Evolutionary conservation across 75 land plant genomes (phyloP).

Genomic region (Larix kaempferi): DNA sequence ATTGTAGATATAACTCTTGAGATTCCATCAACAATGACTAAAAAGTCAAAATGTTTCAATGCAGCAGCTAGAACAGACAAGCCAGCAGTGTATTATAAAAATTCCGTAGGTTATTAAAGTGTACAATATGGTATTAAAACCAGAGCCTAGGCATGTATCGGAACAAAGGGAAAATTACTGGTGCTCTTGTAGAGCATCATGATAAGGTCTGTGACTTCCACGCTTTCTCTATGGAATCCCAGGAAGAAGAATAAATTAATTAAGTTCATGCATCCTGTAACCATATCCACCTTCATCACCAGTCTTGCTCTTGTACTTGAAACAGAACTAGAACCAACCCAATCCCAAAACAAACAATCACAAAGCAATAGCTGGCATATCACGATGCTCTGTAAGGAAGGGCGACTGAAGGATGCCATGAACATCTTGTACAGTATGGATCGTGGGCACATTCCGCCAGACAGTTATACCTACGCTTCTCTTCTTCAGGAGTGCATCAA

Average conservation of each 20-base stretch:
- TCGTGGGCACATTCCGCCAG: not conserved
- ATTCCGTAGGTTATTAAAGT: too few relatives aligned
- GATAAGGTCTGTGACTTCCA: too few relatives aligned
- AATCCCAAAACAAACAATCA: not conserved
- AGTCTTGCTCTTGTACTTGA: not conserved
- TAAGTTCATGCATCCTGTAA: not conserved
- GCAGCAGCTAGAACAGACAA: too few relatives aligned
- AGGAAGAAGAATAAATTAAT: not conserved
- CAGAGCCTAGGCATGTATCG: too few relatives aligned
- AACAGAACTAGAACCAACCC: not conserved
- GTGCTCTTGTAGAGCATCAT: too few relatives aligned
- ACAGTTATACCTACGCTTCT: not conserved
- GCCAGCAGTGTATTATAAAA: too few relatives aligned
- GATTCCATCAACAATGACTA: too few relatives aligned
- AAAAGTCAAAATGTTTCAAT: too few relatives aligned
- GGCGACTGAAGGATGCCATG: not conserved
- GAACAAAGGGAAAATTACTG: too few relatives aligned
- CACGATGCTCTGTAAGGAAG: not conserved
- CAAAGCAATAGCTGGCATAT: not conserved
- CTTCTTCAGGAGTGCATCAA: conserved; percentile 3
- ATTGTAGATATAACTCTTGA: too few relatives aligned
- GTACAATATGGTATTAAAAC: too few relatives aligned
- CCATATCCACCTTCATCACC: not conserved
- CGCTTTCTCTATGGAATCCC: not conserved
- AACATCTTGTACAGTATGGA: not conserved